These are phyloP conservation scores for Lentinula sp. DNA, from an alignment of 768 basidiomycete species.

Conservation along the genomic window DNA sequence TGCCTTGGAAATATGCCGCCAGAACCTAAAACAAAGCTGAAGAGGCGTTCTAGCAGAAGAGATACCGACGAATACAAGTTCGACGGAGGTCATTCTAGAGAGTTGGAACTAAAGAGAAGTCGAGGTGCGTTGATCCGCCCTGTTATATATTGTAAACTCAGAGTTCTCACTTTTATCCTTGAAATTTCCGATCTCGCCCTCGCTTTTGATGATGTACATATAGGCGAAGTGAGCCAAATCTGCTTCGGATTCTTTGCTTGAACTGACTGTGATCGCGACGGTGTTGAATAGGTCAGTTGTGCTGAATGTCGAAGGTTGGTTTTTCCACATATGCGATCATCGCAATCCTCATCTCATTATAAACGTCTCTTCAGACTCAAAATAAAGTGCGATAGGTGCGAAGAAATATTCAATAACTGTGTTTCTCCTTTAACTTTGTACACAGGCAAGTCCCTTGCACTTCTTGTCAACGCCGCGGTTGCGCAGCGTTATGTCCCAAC, in stretches of 20 bases:
- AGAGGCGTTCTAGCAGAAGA: slow-evolving; percentile 5
- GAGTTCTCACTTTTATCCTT: neutral
- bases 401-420: neutral
- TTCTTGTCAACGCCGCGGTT: slow-evolving; percentile 8
- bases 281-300: slow-evolving; percentile 5
- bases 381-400: slow-evolving; percentile 4
- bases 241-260: neutral
- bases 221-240: slow-evolving; percentile 1
- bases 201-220: neutral
- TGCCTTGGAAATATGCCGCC: slow-evolving; percentile 1
- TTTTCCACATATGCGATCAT: slow-evolving; percentile 1
- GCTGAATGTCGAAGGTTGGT: slow-evolving; percentile 5
- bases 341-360: neutral
- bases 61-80: slow-evolving; percentile 4
- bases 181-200: neutral
- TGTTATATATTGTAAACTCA: neutral
- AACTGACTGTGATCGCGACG: neutral
- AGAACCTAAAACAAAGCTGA: slow-evolving; percentile 2
- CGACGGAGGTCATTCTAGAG: slow-evolving; percentile 7
- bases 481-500: slow-evolving; percentile 10
- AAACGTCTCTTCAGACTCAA: neutral
- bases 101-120: slow-evolving; percentile 6
- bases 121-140: neutral
- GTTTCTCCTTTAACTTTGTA: neutral
- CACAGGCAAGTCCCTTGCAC: slow-evolving; percentile 5